A percentile compares a stretch with the other conserved stretches of the same genome.
phyloP scores from a whole-genome alignment of 495 filamentous ascomycete species.

The Podospora comata region DNA sequence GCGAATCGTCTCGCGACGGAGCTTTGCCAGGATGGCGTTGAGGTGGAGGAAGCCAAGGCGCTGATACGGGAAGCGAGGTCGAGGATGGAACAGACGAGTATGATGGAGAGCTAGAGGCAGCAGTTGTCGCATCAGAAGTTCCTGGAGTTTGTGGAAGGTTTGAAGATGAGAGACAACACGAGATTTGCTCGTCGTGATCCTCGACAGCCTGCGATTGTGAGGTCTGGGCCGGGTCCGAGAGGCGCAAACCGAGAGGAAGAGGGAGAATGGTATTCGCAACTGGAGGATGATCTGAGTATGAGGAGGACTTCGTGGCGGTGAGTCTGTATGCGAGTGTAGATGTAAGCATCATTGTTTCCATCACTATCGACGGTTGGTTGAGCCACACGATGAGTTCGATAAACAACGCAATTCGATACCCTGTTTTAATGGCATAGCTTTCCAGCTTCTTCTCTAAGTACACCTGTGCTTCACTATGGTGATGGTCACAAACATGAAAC shows the following conservation, averaged over 20 bases:
- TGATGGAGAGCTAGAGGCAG: slow-evolving; percentile 31
- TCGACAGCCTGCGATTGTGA: not conserved
- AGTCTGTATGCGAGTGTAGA: not conserved
- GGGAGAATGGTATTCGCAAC: not conserved
- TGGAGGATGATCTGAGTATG: not conserved
- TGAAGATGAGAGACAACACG: not conserved
- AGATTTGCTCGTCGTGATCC: not conserved
- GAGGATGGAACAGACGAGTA: slow-evolving; percentile 59
- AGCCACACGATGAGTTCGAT: not conserved
- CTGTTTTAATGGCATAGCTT: no score
- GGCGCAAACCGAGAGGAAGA: not conserved
- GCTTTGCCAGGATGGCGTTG: slow-evolving; percentile 91
- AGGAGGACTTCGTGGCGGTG: not conserved
- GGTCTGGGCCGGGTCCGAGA: not conserved
- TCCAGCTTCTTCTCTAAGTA: no score
- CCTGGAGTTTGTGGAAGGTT: not conserved
- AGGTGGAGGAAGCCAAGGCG: slow-evolving; percentile 97
- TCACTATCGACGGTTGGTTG: not conserved
- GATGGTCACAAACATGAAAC: not conserved
- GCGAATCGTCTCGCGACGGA: slow-evolving; percentile 83
- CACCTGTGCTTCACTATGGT: not conserved
- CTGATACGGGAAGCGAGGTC: slow-evolving; percentile 85
- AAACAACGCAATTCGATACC: not conserved
- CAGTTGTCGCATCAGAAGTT: not conserved
- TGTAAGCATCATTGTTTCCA: not conserved